phyloP scores from a whole-genome alignment of 805 yeast species.

The Metschnikowia sp. region DNA sequence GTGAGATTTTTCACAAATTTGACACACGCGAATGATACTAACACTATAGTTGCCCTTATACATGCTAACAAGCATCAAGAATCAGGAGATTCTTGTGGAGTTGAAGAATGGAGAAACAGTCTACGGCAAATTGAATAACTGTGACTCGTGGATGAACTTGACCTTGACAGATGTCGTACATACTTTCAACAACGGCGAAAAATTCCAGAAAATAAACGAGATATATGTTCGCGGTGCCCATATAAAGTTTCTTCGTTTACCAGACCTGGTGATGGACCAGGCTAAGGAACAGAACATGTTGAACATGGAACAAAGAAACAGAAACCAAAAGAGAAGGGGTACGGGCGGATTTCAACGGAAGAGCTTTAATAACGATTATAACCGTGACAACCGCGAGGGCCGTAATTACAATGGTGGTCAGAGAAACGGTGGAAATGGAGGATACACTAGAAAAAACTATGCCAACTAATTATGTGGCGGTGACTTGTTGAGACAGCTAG shows the following conservation, averaged over 20 bases:
- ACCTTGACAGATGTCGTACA: conserved; percentile 75
- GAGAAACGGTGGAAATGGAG: conserved; percentile 18
- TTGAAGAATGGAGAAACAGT: conserved; percentile 88
- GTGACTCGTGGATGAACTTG: conserved; percentile 96
- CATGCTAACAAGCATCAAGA: conserved; percentile 85
- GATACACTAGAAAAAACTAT: conserved; percentile 12
- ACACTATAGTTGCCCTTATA: conserved; percentile 76
- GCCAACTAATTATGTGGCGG: conserved; percentile 3
- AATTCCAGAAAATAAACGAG: conserved; percentile 62
- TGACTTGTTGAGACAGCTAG: too few relatives aligned
- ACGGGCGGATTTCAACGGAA: conserved; percentile 28
- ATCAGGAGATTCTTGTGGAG: conserved; percentile 82
- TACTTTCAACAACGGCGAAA: conserved; percentile 58
- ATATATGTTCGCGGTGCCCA: conserved; percentile 83
- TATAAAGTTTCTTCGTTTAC: conserved; percentile 72
- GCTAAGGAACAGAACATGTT: conserved; percentile 63
- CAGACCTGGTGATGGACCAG: conserved; percentile 70
- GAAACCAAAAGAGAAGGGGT: conserved; percentile 43
- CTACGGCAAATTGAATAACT: conserved; percentile 77
- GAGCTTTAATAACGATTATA: conserved; percentile 23
- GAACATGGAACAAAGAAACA: conserved; percentile 48
- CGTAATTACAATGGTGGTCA: conserved; percentile 11
- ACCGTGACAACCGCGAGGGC: conserved; percentile 5
- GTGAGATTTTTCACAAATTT: neutral
- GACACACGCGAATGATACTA: conserved; percentile 1